A percentile compares a stretch with the other conserved stretches of the same genome.
Evolutionary conservation across 2,329 filamentous ascomycete genomes (phyloP).

Genomic region (Pestalotiopsis sp.): DNA sequence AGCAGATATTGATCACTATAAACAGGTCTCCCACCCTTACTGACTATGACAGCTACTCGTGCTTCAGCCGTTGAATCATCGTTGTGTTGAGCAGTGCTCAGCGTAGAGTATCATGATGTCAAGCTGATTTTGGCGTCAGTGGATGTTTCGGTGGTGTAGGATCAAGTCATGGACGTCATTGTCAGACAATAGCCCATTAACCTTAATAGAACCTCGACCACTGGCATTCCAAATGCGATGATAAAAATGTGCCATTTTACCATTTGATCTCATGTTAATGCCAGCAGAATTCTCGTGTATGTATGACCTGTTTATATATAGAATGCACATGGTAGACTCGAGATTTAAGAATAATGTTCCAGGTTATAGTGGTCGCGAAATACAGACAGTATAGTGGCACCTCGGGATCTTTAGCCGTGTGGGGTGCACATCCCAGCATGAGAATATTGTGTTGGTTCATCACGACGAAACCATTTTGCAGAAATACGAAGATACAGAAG

Average conservation of each 20-base stretch:
- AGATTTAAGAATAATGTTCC: too few relatives aligned
- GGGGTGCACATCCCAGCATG: background rate
- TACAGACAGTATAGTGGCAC: background rate
- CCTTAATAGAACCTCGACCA: background rate
- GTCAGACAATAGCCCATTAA: background rate
- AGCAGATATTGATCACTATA: too few relatives aligned
- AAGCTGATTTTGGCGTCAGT: background rate
- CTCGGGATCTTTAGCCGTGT: background rate
- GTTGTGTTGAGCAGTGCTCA: background rate
- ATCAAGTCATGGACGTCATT: constrained; percentile 11
- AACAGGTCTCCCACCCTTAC: too few relatives aligned
- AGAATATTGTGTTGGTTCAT: background rate
- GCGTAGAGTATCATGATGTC: background rate
- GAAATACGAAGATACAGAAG: background rate
- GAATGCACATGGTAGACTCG: background rate
- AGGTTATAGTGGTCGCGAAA: background rate
- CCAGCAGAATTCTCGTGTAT: background rate
- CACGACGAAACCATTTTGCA: background rate
- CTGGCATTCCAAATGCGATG: background rate
- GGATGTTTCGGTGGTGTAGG: background rate
- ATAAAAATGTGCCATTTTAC: too few relatives aligned
- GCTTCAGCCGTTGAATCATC: background rate
- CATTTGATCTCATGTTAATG: background rate
- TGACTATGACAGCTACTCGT: background rate
- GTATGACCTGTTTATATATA: background rate